Base-by-base conservation (phyloP, 306 rosid species). In the Begonia peltatifolia region DNA sequence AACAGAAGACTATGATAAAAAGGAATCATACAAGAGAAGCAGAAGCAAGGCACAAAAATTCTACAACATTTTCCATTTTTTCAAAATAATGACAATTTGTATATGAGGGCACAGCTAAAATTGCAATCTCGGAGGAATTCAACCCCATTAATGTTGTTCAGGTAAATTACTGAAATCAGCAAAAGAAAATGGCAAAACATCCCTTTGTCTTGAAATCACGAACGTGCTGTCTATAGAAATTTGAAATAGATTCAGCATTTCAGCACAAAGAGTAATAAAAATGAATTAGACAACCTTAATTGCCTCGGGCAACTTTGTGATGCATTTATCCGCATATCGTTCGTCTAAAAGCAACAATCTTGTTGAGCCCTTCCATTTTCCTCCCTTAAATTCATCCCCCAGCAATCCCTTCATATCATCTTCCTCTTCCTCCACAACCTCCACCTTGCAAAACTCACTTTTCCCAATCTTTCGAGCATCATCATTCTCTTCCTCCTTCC, bases 291-390 rank as follows among this genome's bases (percentile, higher is more conserved):
- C 67, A 7, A 90, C 97, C 97, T 90, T 80, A 46, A 85, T 71
- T n/a, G 95, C 95, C 73, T 80, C 82, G 4, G 97, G 80, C 66
- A 83, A 71, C 50, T 80, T 92, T 54, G 76, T 77, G 53, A 66
- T 58, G 12, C 68, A 54, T 50, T 60, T 59, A 18, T 51, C 69
- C 15, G 76, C 75, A 36, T 69, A 75, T 41, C 71, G 66, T 58
- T 85, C 90, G 59, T 90, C 94, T 66, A 85, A 76, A 20, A 86
- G 84, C 76, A 86, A 66, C 73, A 89, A 56, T 67, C 99, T 68
- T 23, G 86, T 86, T 11, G 94, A 67, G 6, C 94, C 99, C 54
- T 64, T 79, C 99, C 99, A 90, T 68, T 75, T 83, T 46, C 71
- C 63, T 52, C 72, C 70, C 50, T 25, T 63, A 62, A 76, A 76